These are phyloP conservation scores for Purpureocillium takamizusanense DNA, from an alignment of 2,329 filamentous ascomycete species.

Conservation along the genomic window DNA sequence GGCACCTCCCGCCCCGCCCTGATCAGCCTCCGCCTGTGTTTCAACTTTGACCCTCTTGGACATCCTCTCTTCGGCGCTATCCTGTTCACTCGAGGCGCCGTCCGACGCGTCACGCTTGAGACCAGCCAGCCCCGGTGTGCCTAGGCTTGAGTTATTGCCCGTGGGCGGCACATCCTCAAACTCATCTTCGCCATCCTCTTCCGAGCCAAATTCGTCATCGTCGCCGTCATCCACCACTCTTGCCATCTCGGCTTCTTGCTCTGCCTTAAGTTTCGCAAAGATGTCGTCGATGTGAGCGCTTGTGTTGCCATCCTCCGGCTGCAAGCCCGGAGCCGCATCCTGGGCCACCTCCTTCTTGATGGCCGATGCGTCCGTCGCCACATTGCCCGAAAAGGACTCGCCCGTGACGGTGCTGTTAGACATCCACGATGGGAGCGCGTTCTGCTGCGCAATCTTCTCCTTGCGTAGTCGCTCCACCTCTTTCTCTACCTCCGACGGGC, in stretches of 20 bases:
- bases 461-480: conserved; percentile 55
- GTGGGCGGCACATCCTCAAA: conserved; percentile 42
- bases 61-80: conserved; percentile 31
- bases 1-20: conserved; percentile 20
- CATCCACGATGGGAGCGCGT: conserved; percentile 64
- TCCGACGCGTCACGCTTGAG: conserved; percentile 25
- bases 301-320: conserved; percentile 38
- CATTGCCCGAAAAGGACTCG: conserved; percentile 40
- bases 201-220: conserved; percentile 22
- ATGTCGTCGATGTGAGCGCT: conserved; percentile 55
- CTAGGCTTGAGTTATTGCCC: conserved; percentile 18
- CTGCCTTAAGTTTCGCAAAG: conserved; percentile 56
- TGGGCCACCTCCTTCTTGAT: conserved; percentile 36
- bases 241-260: conserved; percentile 40
- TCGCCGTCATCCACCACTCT: conserved; percentile 19
- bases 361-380: conserved; percentile 11
- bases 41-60: conserved; percentile 56
- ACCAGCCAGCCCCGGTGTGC: conserved; percentile 20
- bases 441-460: conserved; percentile 57
- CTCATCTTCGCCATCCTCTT: conserved; percentile 32
- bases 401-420: conserved; percentile 60
- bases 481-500: conserved; percentile 58
- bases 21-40: conserved; percentile 41
- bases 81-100: conserved; percentile 13
- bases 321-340: conserved; percentile 28